phyloP scores from a whole-genome alignment of 2,329 filamentous ascomycete species.

The Botrytis squamosa region DNA sequence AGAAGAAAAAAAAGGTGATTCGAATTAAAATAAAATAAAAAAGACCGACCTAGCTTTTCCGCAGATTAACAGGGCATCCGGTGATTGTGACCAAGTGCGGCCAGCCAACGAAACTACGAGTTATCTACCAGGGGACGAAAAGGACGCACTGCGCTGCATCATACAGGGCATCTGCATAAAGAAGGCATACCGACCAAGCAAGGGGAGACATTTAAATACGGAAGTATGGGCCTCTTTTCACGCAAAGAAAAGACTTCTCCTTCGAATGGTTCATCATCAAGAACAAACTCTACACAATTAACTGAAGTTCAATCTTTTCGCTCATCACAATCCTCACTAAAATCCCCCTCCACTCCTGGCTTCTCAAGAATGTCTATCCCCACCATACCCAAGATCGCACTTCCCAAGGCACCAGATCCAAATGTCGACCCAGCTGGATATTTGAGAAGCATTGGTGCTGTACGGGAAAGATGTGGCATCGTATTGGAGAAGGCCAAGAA shows the following conservation, averaged over 20 bases:
- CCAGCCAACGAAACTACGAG: not conserved
- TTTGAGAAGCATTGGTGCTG: constrained; percentile 82
- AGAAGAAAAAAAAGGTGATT: not conserved
- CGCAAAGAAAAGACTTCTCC: constrained; percentile 35
- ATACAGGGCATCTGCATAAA: constrained; percentile 19
- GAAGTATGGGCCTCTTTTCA: constrained; percentile 38
- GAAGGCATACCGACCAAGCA: constrained; percentile 7
- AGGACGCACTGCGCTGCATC: constrained; percentile 7
- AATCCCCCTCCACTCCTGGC: constrained; percentile 34
- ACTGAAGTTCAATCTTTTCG: constrained; percentile 31
- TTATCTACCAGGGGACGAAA: constrained; percentile 9
- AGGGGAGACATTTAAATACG: constrained; percentile 7
- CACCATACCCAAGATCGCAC: constrained; percentile 70
- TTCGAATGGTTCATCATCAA: constrained; percentile 27
- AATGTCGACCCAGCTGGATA: constrained; percentile 85
- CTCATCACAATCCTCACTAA: constrained; percentile 32
- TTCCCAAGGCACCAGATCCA: constrained; percentile 85
- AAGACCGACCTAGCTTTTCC: constrained; percentile 2
- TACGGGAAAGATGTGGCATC: constrained; percentile 68
- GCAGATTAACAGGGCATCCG: constrained; percentile 8
- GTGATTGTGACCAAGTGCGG: constrained; percentile 8
- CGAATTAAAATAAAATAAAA: not conserved
- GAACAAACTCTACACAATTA: constrained; percentile 33
- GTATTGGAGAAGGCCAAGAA: constrained; percentile 65
- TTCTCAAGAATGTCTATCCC: constrained; percentile 36